These are phyloP conservation scores for Fraxinus platypoda DNA, from an alignment of 305 asterid genomes.

Conservation along the genomic window DNA sequence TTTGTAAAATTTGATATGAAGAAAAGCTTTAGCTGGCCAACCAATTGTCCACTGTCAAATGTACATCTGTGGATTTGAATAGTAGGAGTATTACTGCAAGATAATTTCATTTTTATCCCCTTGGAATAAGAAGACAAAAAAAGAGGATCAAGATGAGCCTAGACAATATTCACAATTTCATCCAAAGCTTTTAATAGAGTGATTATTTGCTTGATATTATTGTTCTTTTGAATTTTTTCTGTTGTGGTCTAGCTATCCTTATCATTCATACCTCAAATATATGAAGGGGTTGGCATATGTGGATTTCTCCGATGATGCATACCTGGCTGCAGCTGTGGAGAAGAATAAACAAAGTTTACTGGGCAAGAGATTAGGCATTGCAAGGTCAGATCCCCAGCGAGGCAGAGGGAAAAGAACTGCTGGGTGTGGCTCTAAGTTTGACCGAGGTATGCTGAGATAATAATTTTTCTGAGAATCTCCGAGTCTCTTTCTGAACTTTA, in stretches of 20 bases:
- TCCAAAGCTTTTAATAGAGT: neutral
- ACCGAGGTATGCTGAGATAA: conserved; percentile 39
- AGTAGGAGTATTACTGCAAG: neutral
- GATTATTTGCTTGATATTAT: neutral
- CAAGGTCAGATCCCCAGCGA: conserved; percentile 71
- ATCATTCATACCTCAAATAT: conserved; percentile 26
- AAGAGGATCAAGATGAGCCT: neutral
- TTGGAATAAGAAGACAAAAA: neutral
- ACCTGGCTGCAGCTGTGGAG: conserved; percentile 69
- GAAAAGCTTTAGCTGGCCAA: neutral
- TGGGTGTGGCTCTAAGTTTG: conserved; percentile 33
- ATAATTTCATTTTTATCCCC: neutral
- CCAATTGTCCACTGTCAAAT: neutral
- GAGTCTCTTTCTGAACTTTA: conserved; percentile 9
- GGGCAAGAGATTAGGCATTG: conserved; percentile 66
- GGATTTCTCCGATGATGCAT: conserved; percentile 77
- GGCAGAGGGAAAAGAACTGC: conserved; percentile 47
- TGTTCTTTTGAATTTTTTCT: neutral
- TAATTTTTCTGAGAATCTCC: neutral
- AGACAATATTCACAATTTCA: neutral
- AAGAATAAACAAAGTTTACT: conserved; percentile 60
- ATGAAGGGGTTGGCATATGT: conserved; percentile 86
- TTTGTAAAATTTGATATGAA: neutral
- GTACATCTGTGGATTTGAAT: neutral
- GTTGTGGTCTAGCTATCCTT: conserved; percentile 1